These are phyloP conservation scores for Chrysanthemum makinoi DNA, from an alignment of 129 eudicot genomes.

Conservation along the genomic window DNA sequence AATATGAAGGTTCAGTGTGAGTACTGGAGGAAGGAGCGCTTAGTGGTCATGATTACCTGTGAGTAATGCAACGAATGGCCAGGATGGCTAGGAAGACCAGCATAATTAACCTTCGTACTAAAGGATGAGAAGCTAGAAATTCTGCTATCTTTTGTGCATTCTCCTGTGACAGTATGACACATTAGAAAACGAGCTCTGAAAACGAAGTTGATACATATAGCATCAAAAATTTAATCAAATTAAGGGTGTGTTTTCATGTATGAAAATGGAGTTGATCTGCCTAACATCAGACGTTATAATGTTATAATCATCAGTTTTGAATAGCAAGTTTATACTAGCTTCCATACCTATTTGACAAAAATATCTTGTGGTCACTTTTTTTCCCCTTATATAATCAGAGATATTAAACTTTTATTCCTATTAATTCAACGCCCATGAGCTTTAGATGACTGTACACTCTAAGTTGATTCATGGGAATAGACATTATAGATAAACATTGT, in stretches of 20 bases:
- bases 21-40: neutral
- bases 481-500: constrained; percentile 44
- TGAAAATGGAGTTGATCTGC: constrained; percentile 70
- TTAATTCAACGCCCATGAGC: constrained; percentile 80
- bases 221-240: constrained; percentile 41
- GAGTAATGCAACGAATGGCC: constrained; percentile 86
- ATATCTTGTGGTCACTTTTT: constrained; percentile 65
- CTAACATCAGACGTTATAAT: constrained; percentile 25
- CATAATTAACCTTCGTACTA: constrained; percentile 85
- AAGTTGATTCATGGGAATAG: neutral
- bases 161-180: constrained; percentile 43
- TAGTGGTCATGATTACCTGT: constrained; percentile 51
- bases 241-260: constrained; percentile 39
- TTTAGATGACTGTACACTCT: neutral
- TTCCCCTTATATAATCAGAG: constrained; percentile 15
- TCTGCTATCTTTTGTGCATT: constrained; percentile 96
- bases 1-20: neutral
- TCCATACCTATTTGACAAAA: too few species aligned
- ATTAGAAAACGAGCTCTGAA: constrained; percentile 13
- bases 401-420: constrained; percentile 82
- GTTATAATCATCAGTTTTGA: too few species aligned
- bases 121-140: constrained; percentile 78
- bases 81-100: constrained; percentile 89
- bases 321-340: too few species aligned
- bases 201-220: constrained; percentile 60